Evolutionary conservation across 2,329 filamentous ascomycete genomes (phyloP), one percentile per base, ranked within the genome.

Genomic region (Epichloe brachyelytri): DNA sequence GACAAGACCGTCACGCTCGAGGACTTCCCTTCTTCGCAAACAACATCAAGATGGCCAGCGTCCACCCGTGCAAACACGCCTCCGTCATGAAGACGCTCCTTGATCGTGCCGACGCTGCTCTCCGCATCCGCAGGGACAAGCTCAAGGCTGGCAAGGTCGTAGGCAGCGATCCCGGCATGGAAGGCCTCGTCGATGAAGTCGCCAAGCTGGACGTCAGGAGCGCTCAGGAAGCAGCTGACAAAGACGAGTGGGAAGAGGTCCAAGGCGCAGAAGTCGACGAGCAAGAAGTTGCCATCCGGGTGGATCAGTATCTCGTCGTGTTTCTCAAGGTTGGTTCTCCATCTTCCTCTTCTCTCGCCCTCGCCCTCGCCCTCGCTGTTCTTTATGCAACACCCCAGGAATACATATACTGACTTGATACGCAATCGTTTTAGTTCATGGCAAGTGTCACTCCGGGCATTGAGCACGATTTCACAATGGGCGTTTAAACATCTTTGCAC

Each of bases 1-100:
- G 89, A 95, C 73, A 98, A 98, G 76, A 98, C 93, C 0, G 93
- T 98, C 54, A 98, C 93, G 2, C 82, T 97, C 53, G 93, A 98
- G 66, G 89, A 96, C 68, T 98, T 98, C 65, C 88, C 45, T 96
- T 95, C 73, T 93, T 94, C 65, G 86, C 88, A 57, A 85, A 87
- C 63, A 84, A 83, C 60, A 82, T 96, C 65, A 95, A 96, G 74
- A 98, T 96, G 80, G 93, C 91, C 36, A 93, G 86, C 34, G 87
- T 98, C 14, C 93, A 98, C 64, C 93, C 93, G 3, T 98, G 93
- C 79, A 94, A 93, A 66, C 93, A 98, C 65, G 93, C 93, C 10
- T 86, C 86, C 30, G 93, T 98, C 59, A 98, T 98, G 93, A 98
- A 97, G 72, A 88, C 88, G 20, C 80, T 98, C 4, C 83, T 98